Evolutionary conservation across 768 basidiomycete species (phyloP), one percentile per base, ranked within the genome.

Genomic region (Boletus eberwhitei): DNA sequence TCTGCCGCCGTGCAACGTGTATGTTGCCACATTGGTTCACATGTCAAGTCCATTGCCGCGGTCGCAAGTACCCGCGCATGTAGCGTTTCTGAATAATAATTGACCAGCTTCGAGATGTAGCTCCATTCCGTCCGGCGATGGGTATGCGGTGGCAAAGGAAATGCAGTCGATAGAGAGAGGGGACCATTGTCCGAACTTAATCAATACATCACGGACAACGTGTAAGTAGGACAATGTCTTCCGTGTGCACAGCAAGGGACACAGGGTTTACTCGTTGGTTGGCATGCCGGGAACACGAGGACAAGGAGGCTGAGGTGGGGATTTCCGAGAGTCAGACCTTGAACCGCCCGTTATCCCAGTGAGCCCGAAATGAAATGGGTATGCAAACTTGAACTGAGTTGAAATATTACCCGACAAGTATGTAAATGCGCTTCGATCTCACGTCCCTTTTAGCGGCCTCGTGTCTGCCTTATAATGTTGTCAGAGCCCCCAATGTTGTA

Each of bases 381-480:
- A 54, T 1, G 56, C 24, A 5, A 26, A 6, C n/a, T 51, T 16
- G 7, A 53, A 57, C 55, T 56, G 67, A 63, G 64, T 59, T 58
- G 54, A 45, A 58, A 62, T n/a, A n/a, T 63, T 37, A 48, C 21
- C 48, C 48, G 59, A 55, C 35, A n/a, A 46, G 57, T 62, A 62
- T 60, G 61, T 63, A 59, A 64, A 2, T 43, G 46, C 24, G 5
- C 52, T 62, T 62, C 59, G 53, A 66, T 68, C 69, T 64, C 70
- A 64, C 69, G 60, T 71, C 71, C 64, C 63, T 66, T 71, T 68
- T 71, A 67, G 52, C 53, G 50, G 69, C 69, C 69, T 71, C 69
- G 71, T 71, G 69, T 24, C 54, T 66, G 59, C 69, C 69, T 58
- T 71, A 72, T 71, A 71, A 71, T 60, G 58, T 60, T 53, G 63